Conservation (phyloP, 139 green algal genomes). For the Closterium sp. region DNA sequence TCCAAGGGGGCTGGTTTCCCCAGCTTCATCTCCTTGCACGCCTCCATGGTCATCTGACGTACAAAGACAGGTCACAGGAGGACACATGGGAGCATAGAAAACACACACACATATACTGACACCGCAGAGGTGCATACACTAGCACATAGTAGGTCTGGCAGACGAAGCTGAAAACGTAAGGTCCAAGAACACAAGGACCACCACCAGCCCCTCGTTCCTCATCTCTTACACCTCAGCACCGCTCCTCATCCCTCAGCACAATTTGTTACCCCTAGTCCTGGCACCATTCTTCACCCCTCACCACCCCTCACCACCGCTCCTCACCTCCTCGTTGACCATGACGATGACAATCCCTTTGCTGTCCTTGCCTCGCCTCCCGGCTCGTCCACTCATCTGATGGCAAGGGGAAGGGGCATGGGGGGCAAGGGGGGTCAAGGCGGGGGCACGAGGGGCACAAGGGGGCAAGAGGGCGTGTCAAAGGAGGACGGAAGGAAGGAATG, state of each 20-base stretch:
- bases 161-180: conserved; percentile 74
- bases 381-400: conserved; percentile 89
- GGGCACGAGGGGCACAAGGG: too few species aligned
- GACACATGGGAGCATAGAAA: not conserved
- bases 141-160: conserved; percentile 88
- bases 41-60: conserved; percentile 25
- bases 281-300: not conserved
- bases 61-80: not conserved
- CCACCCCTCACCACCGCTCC: not conserved
- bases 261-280: not conserved
- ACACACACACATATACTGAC: too few species aligned
- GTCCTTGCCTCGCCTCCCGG: conserved; percentile 89
- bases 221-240: not conserved
- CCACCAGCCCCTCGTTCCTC: not conserved
- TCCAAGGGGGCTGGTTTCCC: conserved; percentile 47
- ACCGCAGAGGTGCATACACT: too few species aligned
- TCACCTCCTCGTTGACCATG: conserved; percentile 58
- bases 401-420: not conserved
- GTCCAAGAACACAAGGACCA: not conserved
- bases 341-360: conserved; percentile 83
- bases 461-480: too few species aligned
- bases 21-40: conserved; percentile 50
- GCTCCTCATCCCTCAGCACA: not conserved
- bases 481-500: too few species aligned
- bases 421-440: not conserved